Evolutionary conservation across 352 stramenopile species (phyloP).

Genomic region (Globisporangium cystogenes): DNA sequence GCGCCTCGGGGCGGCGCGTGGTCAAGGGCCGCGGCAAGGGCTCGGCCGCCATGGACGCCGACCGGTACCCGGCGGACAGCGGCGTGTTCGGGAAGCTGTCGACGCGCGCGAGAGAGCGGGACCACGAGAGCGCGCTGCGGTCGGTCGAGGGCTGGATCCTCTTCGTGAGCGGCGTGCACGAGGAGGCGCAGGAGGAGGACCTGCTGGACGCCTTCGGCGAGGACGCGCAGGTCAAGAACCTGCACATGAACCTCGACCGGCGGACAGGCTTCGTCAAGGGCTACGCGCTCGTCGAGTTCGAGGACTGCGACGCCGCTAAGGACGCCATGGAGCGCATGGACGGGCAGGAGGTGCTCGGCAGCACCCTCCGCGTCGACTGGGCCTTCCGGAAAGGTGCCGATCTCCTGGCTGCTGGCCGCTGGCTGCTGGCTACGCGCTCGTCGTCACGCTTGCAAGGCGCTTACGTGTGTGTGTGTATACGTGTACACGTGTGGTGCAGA

Average conservation of each 20-base stretch:
- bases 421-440: no score
- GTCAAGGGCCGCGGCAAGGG: constrained; percentile 72
- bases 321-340: constrained; percentile 92
- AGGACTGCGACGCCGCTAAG: constrained; percentile 88
- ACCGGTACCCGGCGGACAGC: constrained; percentile 62
- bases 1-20: constrained; percentile 26
- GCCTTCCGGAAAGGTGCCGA: constrained; percentile 83
- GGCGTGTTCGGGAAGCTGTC: constrained; percentile 80
- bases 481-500: constrained; percentile 6
- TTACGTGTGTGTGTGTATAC: background rate
- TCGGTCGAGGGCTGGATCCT: constrained; percentile 96
- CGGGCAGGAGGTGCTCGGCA: constrained; percentile 87
- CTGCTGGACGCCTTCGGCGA: constrained; percentile 94
- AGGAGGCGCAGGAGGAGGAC: constrained; percentile 96
- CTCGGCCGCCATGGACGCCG: constrained; percentile 63
- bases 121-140: constrained; percentile 54
- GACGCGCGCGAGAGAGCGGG: constrained; percentile 10
- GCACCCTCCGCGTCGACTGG: constrained; percentile 91
- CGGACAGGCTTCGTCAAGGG: constrained; percentile 95
- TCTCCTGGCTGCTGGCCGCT: background rate
- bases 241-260: constrained; percentile 95
- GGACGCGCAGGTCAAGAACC: constrained; percentile 93
- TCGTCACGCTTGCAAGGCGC: background rate
- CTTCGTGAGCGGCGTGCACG: constrained; percentile 94
- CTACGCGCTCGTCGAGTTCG: constrained; percentile 95